A percentile compares a stretch with the other conserved stretches of the same genome.
Evolutionary conservation across 495 filamentous ascomycete species (phyloP).

Genomic region (Tetracladium marchalianum): DNA sequence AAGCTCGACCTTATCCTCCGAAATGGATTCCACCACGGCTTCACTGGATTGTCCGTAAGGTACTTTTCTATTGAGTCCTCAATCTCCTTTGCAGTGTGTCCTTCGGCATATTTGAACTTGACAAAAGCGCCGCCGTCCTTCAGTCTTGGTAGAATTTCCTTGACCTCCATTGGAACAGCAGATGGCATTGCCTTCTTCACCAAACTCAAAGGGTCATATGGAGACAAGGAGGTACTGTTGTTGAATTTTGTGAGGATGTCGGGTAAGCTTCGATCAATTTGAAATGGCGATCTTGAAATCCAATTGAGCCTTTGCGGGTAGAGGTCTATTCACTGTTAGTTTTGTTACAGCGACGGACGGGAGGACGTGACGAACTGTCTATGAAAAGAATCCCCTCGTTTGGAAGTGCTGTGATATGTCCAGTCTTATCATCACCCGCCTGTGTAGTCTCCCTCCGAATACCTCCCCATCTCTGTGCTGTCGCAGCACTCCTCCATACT

Average conservation of each 20-base stretch:
- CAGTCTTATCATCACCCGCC: conserved; percentile 46
- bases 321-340: conserved; percentile 47
- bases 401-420: conserved; percentile 61
- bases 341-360: background rate
- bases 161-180: conserved; percentile 53
- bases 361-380: conserved; percentile 54
- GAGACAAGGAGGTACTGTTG: conserved; percentile 36
- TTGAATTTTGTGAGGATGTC: conserved; percentile 56
- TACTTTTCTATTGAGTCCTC: conserved; percentile 32
- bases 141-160: conserved; percentile 67
- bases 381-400: conserved; percentile 83
- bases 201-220: conserved; percentile 54
- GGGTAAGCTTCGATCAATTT: conserved; percentile 41
- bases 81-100: conserved; percentile 45
- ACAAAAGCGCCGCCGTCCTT: conserved; percentile 93
- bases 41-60: conserved; percentile 60
- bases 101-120: conserved; percentile 60
- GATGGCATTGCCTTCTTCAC: conserved; percentile 52
- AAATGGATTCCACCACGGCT: conserved; percentile 84
- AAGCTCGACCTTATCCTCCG: conserved; percentile 54
- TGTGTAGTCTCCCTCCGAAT: conserved; percentile 30
- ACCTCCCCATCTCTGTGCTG: conserved; percentile 6
- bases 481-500: background rate
- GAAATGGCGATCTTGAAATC: conserved; percentile 49
- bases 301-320: conserved; percentile 72